Evolutionary conservation across 352 stramenopile species (phyloP), one percentile per base, ranked within the genome.

Genomic region (Pythium folliculosum): DNA sequence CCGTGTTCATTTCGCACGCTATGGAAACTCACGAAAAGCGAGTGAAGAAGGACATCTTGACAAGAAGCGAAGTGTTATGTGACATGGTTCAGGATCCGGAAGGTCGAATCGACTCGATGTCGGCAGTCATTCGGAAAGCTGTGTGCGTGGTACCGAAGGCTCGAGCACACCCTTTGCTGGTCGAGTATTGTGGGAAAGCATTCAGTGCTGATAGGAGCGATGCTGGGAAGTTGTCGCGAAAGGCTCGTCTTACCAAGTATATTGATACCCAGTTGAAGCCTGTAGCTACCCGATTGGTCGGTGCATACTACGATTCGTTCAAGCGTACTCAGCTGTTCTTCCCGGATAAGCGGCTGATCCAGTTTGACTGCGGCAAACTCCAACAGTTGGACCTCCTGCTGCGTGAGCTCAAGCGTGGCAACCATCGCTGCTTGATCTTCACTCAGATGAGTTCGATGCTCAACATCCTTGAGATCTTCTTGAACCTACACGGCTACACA

Each of bases 391-490:
- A 88, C 32, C 43, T 79, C 35, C 96, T 99, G 70, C 76, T 99
- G 19, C 95, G 92, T 5, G 97, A 98, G 63, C 81, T 99, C n/a
- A 98, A 98, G 65, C 87, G 85, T 14, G 96, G 88, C 16, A 90
- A 91, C 9, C 97, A 99, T 69, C 86, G 97, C 23, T 96, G 89
- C 8, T 75, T 98, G n/a, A 98, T 98, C 45, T 98, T 98, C 61
- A 98, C 93, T 27, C 96, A 99, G 76, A 99, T 99, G 97, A 98
- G 94, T 58, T 98, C 97, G 53, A 99, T 99, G 97, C 83, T 99
- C 35, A 98, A 99, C 77, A 96, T 99, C 37, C 84, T 99, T 16
- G 97, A 99, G 82, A 86, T 94, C 50, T 99, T 99, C 77, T 81
- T 99, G 40, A 99, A 98, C 67, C 81, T 99, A 9, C 94, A 99